Conservation (phyloP, 306 rosid species). For the Quercus ilex region DNA sequence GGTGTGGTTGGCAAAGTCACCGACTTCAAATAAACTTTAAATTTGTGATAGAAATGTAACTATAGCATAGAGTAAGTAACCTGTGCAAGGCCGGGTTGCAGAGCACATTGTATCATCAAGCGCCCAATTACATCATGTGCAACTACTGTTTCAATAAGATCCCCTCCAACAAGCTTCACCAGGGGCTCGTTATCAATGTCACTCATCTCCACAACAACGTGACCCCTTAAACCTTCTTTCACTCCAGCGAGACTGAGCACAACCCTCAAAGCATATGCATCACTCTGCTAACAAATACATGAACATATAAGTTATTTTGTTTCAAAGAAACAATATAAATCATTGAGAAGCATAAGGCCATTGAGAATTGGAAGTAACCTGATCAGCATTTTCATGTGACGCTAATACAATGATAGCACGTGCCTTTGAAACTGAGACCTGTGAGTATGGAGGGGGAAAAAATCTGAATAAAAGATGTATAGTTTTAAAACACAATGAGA, state of each 20-base stretch:
- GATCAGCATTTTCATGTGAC: slow-evolving; percentile 93
- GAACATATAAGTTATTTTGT: slow-evolving; percentile 1
- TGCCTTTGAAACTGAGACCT: slow-evolving; percentile 98
- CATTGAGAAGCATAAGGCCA: slow-evolving; percentile 18
- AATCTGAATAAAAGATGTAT: slow-evolving; percentile 2
- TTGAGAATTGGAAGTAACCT: slow-evolving; percentile 47
- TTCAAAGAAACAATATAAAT: slow-evolving; percentile 5
- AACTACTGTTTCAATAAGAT: slow-evolving; percentile 92
- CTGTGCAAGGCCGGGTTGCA: slow-evolving; percentile 99
- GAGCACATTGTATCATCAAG: slow-evolving; percentile 96
- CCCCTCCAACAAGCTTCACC: slow-evolving; percentile 98
- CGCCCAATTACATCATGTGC: slow-evolving; percentile 99
- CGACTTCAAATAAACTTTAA: background rate
- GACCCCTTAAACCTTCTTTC: slow-evolving; percentile 84
- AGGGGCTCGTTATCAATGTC: slow-evolving; percentile 96
- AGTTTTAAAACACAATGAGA: background rate
- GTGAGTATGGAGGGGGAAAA: background rate
- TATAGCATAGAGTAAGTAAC: slow-evolving; percentile 32
- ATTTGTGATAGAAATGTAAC: background rate
- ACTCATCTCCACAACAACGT: slow-evolving; percentile 97
- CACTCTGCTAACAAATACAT: slow-evolving; percentile 62
- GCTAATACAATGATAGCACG: slow-evolving; percentile 98
- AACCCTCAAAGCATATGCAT: slow-evolving; percentile 96
- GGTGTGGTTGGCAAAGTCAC: background rate
- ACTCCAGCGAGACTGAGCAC: slow-evolving; percentile 97